Evolutionary conservation across 306 rosid species (phyloP), one percentile per base, ranked within the genome.

Genomic region (Parietaria judaica): DNA sequence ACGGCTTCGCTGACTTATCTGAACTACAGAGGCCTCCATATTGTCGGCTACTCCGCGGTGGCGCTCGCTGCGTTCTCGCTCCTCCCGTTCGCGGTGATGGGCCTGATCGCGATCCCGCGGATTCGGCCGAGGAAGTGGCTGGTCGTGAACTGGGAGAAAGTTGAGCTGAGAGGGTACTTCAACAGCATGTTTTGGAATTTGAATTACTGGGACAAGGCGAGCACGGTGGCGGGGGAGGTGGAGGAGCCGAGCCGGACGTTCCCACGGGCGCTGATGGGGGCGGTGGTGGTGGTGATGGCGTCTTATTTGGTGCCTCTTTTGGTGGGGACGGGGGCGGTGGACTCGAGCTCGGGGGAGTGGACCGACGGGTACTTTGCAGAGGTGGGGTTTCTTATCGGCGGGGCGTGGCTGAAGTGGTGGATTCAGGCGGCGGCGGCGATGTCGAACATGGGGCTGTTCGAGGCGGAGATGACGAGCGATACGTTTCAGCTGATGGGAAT

Each of bases 381-480:
- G 6, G 75, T 80, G 60, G 88, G 80, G 37, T 72, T 43, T 66
- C 39, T 72, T 8, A 62, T 84, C 6, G 91, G 88, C 15, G 88
- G 90, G 6, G 70, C 76, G 39, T 87, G 88, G 88, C 66, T 80
- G 54, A 81, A 85, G 70, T 36, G 14, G 14, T 84, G 91, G 88
- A 64, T 84, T 64, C 84, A 79, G 57, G 73, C 74, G 7, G 84
- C 88, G 4, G 64, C 91, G 69, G 95, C 95, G 6, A 54, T 82
- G 60, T 87, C 95, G 64, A 82, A 82, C 64, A 80, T 82, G 91
- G 91, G 95, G 17, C 78, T 84, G 83, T 87, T 84, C 61, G 71
- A 81, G 53, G 82, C 85, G 14, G 86, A 84, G 70, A 87, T 87
- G 85, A 87, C 88, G 59, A 77, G 95, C 3, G 87, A 86, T 51